Evolutionary conservation across 805 yeast genomes (phyloP), one percentile per base, ranked within the genome.

Genomic region (Kodamaea nitidulidarum): DNA sequence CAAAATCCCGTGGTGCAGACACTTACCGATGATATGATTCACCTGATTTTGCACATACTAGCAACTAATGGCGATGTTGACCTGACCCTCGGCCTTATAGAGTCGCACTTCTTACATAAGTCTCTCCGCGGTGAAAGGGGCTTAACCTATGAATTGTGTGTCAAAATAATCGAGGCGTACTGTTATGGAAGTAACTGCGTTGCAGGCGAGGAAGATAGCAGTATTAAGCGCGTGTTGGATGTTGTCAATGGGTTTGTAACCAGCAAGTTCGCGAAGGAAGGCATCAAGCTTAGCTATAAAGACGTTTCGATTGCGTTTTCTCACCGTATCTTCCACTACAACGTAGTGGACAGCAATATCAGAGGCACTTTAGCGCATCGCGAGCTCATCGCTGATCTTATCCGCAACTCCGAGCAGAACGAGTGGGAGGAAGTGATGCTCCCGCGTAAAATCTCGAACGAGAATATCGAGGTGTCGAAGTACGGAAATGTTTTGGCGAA

Each of bases 61-160:
- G 48, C 69, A 2, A 42, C 51, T 3, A 51, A 60, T 36, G 74
- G 74, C 4, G 74, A 69, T 44, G 63, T 65, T 4, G 35, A 52
- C 11, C 60, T 56, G 56, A 56, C 69, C 1, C 40, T 65, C 7
- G 40, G 52, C 4, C 47, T 67, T 10, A 58, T 69, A 9, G 71
- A 69, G 40, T 47, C 65, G 33, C 68, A 64, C 39, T 64, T 49
- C 42, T 41, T 67, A 5, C 67, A 63, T 42, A 57, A 58, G 24
- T 31, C 50, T 2, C 38, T 61, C 32, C 49, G 43, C 15, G 71
- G 73, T 3, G 62, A 63, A 38, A 50, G 37, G 25, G 63, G 63
- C 1, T 44, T 68, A 26, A 55, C 59, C 21, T 61, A 58, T 33
- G 65, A 65, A 8, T 46, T 67, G 17, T 55, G 63, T 35, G 39